A percentile compares a stretch with the other conserved stretches of the same genome.
phyloP scores from a whole-genome alignment of 1,139 yeast species.

The Scheffersomyces stambukii region DNA sequence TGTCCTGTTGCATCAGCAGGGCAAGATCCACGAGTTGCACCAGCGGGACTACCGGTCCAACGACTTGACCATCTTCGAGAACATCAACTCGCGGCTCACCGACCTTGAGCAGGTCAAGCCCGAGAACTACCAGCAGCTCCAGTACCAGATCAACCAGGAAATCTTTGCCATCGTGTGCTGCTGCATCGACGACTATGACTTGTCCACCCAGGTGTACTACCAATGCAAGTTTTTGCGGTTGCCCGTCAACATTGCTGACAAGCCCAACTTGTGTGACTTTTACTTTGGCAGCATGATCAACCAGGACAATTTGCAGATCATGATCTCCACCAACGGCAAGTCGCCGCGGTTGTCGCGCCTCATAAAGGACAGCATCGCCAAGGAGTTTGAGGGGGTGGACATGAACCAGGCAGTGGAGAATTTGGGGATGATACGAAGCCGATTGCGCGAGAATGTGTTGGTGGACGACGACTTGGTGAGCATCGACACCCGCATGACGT shows the following conservation, averaged over 20 bases:
- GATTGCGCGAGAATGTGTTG: conserved; percentile 42
- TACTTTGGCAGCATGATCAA: conserved; percentile 80
- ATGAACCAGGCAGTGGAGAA: conserved; percentile 60
- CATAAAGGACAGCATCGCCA: conserved; percentile 56
- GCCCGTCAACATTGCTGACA: conserved; percentile 82
- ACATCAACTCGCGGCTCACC: conserved; percentile 5
- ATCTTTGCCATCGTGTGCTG: conserved; percentile 66
- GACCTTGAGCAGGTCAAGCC: conserved; percentile 19
- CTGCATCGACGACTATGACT: conserved; percentile 69
- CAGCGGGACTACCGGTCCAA: conserved; percentile 36
- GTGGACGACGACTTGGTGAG: conserved; percentile 46
- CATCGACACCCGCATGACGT: conserved; percentile 63
- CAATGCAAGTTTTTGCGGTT: conserved; percentile 51
- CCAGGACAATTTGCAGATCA: conserved; percentile 72
- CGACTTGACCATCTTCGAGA: conserved; percentile 51
- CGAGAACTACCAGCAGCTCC: conserved; percentile 30
- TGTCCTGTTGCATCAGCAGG: conserved; percentile 30
- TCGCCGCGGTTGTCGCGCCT: conserved; percentile 72
- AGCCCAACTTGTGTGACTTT: conserved; percentile 78
- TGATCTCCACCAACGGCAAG: conserved; percentile 82
- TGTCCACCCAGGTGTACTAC: conserved; percentile 56
- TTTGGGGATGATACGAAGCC: conserved; percentile 54
- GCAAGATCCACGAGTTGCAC: conserved; percentile 39
- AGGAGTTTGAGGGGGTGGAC: conserved; percentile 33
- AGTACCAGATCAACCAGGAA: conserved; percentile 28